Percentiles rank a stretch among this genome's conserved stretches.
Conservation (phyloP, 352 stramenopile genomes). For the Globisporangium cystogenes region DNA sequence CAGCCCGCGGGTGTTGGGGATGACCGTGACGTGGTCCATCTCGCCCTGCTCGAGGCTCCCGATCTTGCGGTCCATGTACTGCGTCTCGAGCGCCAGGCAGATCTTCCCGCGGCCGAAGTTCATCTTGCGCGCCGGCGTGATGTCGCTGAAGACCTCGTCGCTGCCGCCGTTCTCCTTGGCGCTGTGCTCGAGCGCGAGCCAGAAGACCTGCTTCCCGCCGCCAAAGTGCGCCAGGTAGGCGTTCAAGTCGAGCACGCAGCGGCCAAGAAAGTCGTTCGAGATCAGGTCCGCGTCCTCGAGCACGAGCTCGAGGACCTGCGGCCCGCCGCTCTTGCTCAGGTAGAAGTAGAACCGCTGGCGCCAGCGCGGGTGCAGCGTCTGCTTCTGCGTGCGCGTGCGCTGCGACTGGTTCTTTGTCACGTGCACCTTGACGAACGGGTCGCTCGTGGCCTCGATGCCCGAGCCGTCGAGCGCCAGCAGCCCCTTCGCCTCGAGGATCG, state of each 20-base stretch:
- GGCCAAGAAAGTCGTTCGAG: conserved; percentile 68
- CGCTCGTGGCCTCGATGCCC: conserved; percentile 50
- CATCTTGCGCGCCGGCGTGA: conserved; percentile 39
- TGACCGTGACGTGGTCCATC: conserved; percentile 48
- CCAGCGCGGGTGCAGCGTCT: conserved; percentile 63
- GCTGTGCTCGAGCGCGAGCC: conserved; percentile 54
- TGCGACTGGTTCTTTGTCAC: conserved; percentile 54
- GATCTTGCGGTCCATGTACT: conserved; percentile 49
- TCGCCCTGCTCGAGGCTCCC: conserved; percentile 65
- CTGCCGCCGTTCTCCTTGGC: conserved; percentile 21
- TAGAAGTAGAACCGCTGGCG: conserved; percentile 69
- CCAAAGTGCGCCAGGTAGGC: conserved; percentile 42
- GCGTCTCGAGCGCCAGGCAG: conserved; percentile 55
- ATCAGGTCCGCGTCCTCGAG: conserved; percentile 68
- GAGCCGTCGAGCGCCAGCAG: conserved; percentile 50
- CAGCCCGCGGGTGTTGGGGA: conserved; percentile 37
- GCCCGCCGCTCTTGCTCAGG: conserved; percentile 24
- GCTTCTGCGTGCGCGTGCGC: conserved; percentile 53
- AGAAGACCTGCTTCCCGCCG: conserved; percentile 54
- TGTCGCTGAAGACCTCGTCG: conserved; percentile 31
- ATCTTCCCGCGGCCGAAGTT: conserved; percentile 50
- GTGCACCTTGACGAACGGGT: conserved; percentile 57
- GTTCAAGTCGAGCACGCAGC: conserved; percentile 60
- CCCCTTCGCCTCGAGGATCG: conserved; percentile 50
- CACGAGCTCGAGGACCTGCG: conserved; percentile 45